A percentile compares a stretch with the other conserved stretches of the same genome.
Evolutionary conservation across 2,329 filamentous ascomycete genomes (phyloP).

Genomic region (Phoma sp.): DNA sequence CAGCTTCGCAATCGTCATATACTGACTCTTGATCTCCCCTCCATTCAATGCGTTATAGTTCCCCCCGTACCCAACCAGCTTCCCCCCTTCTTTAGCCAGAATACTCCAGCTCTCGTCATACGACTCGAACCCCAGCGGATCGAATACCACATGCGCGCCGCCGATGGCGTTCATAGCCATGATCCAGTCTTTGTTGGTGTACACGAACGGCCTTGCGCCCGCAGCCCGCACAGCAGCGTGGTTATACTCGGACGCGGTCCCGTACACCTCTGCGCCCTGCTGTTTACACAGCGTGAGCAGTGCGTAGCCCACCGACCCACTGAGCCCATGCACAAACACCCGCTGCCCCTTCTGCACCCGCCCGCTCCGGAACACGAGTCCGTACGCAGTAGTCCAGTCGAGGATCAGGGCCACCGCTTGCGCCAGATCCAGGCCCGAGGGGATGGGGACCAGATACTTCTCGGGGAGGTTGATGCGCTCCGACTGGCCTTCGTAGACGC

Average conservation of each 20-base stretch:
- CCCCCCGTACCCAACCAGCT: constrained; percentile 40
- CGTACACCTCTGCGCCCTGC: constrained; percentile 56
- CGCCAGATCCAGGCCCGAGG: constrained; percentile 49
- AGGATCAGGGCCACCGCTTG: constrained; percentile 51
- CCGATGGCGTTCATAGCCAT: constrained; percentile 52
- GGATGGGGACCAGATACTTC: constrained; percentile 54
- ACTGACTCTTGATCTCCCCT: constrained; percentile 23
- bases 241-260: constrained; percentile 56
- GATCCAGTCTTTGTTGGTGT: constrained; percentile 59
- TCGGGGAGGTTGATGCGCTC: constrained; percentile 56
- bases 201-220: constrained; percentile 55
- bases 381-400: constrained; percentile 53
- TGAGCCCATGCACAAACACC: constrained; percentile 60
- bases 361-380: constrained; percentile 41
- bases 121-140: constrained; percentile 58
- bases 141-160: constrained; percentile 57
- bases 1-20: constrained; percentile 29
- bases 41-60: constrained; percentile 33
- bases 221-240: constrained; percentile 49
- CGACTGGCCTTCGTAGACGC: constrained; percentile 47
- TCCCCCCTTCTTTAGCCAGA: constrained; percentile 46
- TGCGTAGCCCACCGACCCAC: constrained; percentile 57
- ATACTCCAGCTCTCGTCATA: constrained; percentile 59
- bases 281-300: constrained; percentile 51
- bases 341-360: constrained; percentile 52